These are phyloP conservation scores for Gossypium turneri DNA, from an alignment of 345 rosid genomes.

Conservation along the genomic window DNA sequence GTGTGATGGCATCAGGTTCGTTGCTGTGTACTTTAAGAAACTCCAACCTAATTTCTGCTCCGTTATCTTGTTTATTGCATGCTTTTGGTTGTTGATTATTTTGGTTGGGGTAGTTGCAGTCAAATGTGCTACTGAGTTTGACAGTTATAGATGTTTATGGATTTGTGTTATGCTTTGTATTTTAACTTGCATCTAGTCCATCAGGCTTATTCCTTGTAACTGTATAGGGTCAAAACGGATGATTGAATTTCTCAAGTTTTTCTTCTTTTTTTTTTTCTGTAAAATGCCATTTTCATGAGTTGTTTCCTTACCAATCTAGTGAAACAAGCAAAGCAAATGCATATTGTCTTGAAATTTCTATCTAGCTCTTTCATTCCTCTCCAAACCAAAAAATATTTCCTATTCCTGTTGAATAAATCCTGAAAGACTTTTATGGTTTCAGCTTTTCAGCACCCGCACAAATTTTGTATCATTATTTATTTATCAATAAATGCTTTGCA, in stretches of 20 bases:
- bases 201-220: neutral
- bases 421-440: neutral
- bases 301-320: neutral
- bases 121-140: neutral
- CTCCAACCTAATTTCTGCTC: neutral
- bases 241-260: neutral
- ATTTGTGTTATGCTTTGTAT: neutral
- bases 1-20: slow-evolving; percentile 94
- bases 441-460: neutral
- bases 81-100: neutral
- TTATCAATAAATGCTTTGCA: slow-evolving; percentile 36
- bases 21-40: slow-evolving; percentile 15
- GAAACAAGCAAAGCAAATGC: neutral
- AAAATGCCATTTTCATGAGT: neutral
- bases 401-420: neutral
- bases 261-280: neutral
- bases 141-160: neutral
- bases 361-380: neutral
- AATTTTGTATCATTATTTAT: slow-evolving; percentile 17
- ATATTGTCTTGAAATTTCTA: neutral
- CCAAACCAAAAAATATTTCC: neutral
- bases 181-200: neutral
- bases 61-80: slow-evolving; percentile 1
- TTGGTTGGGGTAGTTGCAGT: neutral
- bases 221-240: neutral